phyloP scores from a whole-genome alignment of 108 stramenopile species.

The Cyclotella sp. region DNA sequence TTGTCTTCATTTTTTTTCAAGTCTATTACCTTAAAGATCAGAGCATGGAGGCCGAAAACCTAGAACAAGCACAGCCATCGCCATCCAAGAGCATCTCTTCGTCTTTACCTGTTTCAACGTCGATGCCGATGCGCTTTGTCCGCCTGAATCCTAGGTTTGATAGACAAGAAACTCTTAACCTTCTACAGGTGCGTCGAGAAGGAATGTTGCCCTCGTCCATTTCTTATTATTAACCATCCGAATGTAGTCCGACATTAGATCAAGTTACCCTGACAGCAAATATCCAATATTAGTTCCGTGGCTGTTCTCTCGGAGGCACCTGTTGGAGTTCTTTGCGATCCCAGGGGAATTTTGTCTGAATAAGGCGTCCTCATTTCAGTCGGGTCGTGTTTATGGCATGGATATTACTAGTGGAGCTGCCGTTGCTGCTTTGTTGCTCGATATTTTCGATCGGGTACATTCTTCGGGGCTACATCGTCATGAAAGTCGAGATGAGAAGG shows the following conservation, averaged over 20 bases:
- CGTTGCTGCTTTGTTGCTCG: constrained; percentile 71
- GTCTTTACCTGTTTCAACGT: no score
- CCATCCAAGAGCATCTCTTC: no score
- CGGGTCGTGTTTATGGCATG: constrained; percentile 87
- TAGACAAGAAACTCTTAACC: no score
- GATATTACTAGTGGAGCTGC: constrained; percentile 91
- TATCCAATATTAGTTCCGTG: constrained; percentile 63
- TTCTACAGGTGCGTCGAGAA: no score
- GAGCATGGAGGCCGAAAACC: no score
- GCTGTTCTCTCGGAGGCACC: constrained; percentile 39
- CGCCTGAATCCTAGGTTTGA: no score
- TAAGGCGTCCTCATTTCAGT: constrained; percentile 63
- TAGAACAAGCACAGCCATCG: no score
- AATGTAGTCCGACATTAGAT: constrained; percentile 19
- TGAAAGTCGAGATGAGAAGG: constrained; percentile 4
- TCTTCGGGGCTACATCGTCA: background rate
- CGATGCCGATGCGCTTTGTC: no score
- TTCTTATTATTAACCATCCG: background rate
- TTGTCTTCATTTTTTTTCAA: no score
- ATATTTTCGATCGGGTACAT: constrained; percentile 37
- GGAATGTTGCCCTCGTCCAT: no score
- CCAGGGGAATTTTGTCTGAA: constrained; percentile 66
- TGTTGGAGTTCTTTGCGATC: constrained; percentile 72
- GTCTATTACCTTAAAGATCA: no score
- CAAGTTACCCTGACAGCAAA: constrained; percentile 1